Conservation (phyloP, 176 grass and related monocot species). For the Areca catechu region DNA sequence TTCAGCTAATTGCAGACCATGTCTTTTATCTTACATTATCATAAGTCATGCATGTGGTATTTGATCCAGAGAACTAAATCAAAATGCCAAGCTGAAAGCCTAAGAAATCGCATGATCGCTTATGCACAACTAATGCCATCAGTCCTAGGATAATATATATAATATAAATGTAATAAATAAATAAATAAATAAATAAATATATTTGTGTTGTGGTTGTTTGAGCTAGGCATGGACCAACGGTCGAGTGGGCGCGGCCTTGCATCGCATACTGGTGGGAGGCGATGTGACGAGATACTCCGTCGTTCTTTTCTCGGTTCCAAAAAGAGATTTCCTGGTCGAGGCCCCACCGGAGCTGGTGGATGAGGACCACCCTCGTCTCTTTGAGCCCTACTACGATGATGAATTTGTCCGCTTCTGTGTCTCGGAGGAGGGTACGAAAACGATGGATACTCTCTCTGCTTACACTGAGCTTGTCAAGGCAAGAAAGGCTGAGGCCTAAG, state of each 20-base stretch:
- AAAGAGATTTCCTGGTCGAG: background rate
- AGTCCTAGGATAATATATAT: too few species aligned
- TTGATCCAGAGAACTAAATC: too few species aligned
- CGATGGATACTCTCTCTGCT: constrained; percentile 36
- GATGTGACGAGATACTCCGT: constrained; percentile 42
- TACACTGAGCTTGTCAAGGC: background rate
- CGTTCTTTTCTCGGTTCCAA: constrained; percentile 47
- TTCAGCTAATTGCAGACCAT: too few species aligned
- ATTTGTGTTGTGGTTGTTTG: too few species aligned
- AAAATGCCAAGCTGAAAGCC: too few species aligned
- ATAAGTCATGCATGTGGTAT: too few species aligned
- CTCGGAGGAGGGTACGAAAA: constrained; percentile 31
- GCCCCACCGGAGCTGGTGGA: constrained; percentile 46
- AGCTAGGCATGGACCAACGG: constrained; percentile 70
- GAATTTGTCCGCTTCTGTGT: constrained; percentile 35
- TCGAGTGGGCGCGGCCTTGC: constrained; percentile 32
- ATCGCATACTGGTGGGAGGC: constrained; percentile 35
- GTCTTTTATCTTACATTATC: too few species aligned
- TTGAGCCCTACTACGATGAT: constrained; percentile 24
- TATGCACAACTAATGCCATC: too few species aligned
- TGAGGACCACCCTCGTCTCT: constrained; percentile 38
- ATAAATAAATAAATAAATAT: too few species aligned
- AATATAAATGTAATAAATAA: too few species aligned
- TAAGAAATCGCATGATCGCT: too few species aligned
- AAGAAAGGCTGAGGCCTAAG: too few species aligned